Evolutionary conservation across 1,139 yeast species (phyloP).

Genomic region (Meyerozyma carpophila): DNA sequence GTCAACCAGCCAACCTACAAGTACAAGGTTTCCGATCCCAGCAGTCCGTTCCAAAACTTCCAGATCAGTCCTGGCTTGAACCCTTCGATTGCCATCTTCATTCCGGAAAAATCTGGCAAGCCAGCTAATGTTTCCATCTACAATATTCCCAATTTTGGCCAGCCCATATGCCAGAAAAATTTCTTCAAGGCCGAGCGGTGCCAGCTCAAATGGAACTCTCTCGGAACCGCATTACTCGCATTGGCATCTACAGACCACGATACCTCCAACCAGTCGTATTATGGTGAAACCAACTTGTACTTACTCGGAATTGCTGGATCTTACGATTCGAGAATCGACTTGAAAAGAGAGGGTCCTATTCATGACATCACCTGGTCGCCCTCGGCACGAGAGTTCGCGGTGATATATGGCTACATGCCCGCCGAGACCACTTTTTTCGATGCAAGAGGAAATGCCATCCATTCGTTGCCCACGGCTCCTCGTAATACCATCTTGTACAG

Average conservation of each 20-base stretch:
- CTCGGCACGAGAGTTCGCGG: conserved; percentile 93
- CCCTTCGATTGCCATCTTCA: conserved; percentile 87
- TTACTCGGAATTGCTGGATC: conserved; percentile 89
- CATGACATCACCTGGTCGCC: conserved; percentile 99
- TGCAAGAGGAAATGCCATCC: conserved; percentile 84
- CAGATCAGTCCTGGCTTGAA: conserved; percentile 80
- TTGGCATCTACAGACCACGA: conserved; percentile 96
- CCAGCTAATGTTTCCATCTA: conserved; percentile 88
- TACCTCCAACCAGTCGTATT: conserved; percentile 87
- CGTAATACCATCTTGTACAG: conserved; percentile 88
- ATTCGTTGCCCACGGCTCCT: conserved; percentile 80
- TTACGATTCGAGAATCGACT: conserved; percentile 81
- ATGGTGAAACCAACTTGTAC: conserved; percentile 93
- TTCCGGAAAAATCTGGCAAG: conserved; percentile 77
- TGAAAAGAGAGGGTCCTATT: conserved; percentile 92
- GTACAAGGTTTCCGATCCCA: conserved; percentile 57
- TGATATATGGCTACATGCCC: conserved; percentile 96
- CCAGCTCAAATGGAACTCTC: conserved; percentile 84
- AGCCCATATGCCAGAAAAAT: conserved; percentile 79
- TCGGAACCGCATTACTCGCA: conserved; percentile 92
- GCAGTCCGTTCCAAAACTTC: conserved; percentile 49
- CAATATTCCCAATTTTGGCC: conserved; percentile 67
- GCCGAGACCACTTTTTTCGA: conserved; percentile 93
- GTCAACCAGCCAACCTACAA: conserved; percentile 54
- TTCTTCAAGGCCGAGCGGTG: conserved; percentile 96